A percentile compares a stretch with the other conserved stretches of the same genome.
Conservation (phyloP, 2,329 filamentous ascomycete species). For the Trichoderma sp. region DNA sequence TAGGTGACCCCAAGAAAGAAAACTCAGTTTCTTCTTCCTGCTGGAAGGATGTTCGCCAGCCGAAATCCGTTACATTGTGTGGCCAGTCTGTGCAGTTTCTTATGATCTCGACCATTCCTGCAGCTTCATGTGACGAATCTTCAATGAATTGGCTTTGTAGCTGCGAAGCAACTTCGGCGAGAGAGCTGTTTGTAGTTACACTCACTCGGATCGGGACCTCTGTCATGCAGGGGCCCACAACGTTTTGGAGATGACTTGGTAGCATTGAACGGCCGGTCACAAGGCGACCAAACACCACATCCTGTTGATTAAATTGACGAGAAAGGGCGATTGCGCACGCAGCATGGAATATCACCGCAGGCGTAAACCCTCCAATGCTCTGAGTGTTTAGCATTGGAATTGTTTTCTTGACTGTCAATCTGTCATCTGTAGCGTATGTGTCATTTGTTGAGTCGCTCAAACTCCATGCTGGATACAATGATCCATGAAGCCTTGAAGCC, state of each 20-base stretch:
- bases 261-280: conserved; percentile 17
- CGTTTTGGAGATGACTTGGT: conserved; percentile 10
- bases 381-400: not conserved
- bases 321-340: conserved; percentile 11
- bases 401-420: not conserved
- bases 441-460: not conserved
- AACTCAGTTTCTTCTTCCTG: conserved; percentile 11
- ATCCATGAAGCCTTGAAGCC: conserved; percentile 1
- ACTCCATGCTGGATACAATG: not conserved
- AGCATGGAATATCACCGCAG: conserved; percentile 5
- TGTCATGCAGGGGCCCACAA: conserved; percentile 19
- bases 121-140: conserved; percentile 7
- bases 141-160: conserved; percentile 14
- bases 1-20: conserved; percentile 2
- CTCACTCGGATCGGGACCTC: not conserved
- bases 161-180: not conserved
- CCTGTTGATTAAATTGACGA: conserved; percentile 3
- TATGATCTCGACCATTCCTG: conserved; percentile 13
- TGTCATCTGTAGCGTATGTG: not conserved
- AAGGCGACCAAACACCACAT: conserved; percentile 18
- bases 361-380: not conserved
- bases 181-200: not conserved
- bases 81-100: conserved; percentile 17
- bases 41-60: conserved; percentile 15
- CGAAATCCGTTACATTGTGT: conserved; percentile 5